Conservation (phyloP, 192 early-diverging fungal genomes). For the Podochytrium sp. region DNA sequence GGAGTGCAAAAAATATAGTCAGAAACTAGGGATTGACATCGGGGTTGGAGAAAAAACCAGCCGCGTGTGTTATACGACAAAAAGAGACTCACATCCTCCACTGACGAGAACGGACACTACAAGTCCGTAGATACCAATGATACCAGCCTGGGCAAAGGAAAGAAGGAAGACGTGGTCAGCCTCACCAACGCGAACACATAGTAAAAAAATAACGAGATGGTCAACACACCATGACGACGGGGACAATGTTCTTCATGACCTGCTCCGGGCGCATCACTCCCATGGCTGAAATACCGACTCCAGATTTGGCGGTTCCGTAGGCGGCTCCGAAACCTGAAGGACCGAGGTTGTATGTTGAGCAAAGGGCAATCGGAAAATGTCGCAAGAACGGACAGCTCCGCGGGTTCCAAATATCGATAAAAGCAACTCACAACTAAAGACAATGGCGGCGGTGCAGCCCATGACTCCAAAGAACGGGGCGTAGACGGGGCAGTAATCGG, state of each 20-base stretch:
- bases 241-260: conserved; percentile 76
- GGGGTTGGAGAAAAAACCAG: background rate
- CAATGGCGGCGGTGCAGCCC: conserved; percentile 89
- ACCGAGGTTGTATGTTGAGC: background rate
- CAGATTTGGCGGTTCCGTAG: conserved; percentile 97
- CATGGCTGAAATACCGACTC: conserved; percentile 93
- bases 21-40: too few species aligned
- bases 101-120: conserved; percentile 89
- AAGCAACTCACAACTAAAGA: conserved; percentile 57
- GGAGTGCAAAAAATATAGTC: too few species aligned
- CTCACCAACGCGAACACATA: background rate
- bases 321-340: conserved; percentile 87
- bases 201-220: background rate
- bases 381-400: background rate
- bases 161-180: background rate
- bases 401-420: background rate
- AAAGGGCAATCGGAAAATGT: background rate
- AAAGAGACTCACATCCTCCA: conserved; percentile 64
- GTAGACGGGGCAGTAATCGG: conserved; percentile 79
- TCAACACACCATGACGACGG: conserved; percentile 83
- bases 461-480: conserved; percentile 95
- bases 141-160: conserved; percentile 65
- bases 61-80: background rate
- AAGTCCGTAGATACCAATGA: conserved; percentile 98
- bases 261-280: conserved; percentile 92